These are phyloP conservation scores for Sordariomycetes sp. DNA, from an alignment of 2,329 filamentous ascomycete genomes.

Conservation along the genomic window DNA sequence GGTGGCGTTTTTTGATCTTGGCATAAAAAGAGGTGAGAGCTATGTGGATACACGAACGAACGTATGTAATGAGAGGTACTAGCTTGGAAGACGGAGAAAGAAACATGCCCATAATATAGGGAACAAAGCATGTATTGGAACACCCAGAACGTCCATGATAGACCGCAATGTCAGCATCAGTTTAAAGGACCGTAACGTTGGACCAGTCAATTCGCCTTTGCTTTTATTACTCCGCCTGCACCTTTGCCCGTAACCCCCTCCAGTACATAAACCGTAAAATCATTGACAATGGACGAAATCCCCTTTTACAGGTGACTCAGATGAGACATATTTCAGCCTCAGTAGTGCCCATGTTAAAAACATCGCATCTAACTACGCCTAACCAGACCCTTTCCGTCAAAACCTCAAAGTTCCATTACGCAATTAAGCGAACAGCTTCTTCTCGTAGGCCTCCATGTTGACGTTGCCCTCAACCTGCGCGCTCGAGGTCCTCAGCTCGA, in stretches of 20 bases:
- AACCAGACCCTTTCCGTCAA: neutral
- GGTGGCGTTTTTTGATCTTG: neutral
- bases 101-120: neutral
- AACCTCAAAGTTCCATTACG: neutral
- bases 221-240: neutral
- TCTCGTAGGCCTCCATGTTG: conserved; percentile 98
- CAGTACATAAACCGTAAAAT: neutral
- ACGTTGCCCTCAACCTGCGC: conserved; percentile 95
- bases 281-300: neutral
- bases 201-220: neutral
- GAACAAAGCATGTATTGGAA: neutral
- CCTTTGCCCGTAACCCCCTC: neutral
- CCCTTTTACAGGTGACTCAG: neutral
- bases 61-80: neutral
- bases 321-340: neutral
- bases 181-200: neutral
- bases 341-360: neutral
- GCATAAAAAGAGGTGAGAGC: neutral
- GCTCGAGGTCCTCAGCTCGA: conserved; percentile 88
- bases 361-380: neutral
- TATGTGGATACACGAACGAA: neutral
- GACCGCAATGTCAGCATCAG: neutral
- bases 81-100: neutral
- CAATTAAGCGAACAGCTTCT: conserved; percentile 89
- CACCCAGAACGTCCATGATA: neutral